These are phyloP conservation scores for Tanacetum coccineum DNA, from an alignment of 129 eudicot genomes.

Conservation along the genomic window DNA sequence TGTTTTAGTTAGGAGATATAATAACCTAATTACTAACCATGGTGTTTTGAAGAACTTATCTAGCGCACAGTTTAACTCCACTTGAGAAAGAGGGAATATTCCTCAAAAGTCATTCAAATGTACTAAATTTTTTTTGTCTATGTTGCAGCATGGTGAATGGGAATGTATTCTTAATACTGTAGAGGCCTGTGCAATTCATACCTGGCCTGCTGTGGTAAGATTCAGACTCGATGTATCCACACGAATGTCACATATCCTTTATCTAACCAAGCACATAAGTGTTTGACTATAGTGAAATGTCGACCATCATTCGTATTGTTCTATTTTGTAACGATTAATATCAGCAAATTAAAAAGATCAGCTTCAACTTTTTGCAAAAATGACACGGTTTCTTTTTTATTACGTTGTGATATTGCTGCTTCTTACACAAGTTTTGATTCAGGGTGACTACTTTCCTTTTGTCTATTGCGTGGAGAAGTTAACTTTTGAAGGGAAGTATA, in stretches of 20 bases:
- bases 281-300: slow-evolving; percentile 7
- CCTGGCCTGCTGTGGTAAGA: slow-evolving; percentile 82
- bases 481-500: slow-evolving; percentile 42
- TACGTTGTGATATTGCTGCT: slow-evolving; percentile 1
- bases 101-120: background rate
- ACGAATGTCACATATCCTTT: background rate
- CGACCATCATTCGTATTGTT: background rate
- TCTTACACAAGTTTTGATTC: slow-evolving; percentile 26
- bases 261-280: background rate
- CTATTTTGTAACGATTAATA: background rate
- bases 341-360: background rate
- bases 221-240: background rate
- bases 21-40: too few species aligned
- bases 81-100: slow-evolving; percentile 7
- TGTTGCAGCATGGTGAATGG: slow-evolving; percentile 78
- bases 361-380: too few species aligned
- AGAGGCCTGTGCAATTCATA: slow-evolving; percentile 85
- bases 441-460: slow-evolving; percentile 82
- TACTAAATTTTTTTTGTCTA: slow-evolving; percentile 13
- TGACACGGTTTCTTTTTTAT: background rate
- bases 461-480: slow-evolving; percentile 73
- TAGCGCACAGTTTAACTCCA: background rate
- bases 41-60: background rate
- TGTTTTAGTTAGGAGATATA: too few species aligned
- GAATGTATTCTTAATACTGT: slow-evolving; percentile 84